Evolutionary conservation across 1,284 basidiomycete genomes (phyloP).

Genomic region (Anthracocystis walkeri): DNA sequence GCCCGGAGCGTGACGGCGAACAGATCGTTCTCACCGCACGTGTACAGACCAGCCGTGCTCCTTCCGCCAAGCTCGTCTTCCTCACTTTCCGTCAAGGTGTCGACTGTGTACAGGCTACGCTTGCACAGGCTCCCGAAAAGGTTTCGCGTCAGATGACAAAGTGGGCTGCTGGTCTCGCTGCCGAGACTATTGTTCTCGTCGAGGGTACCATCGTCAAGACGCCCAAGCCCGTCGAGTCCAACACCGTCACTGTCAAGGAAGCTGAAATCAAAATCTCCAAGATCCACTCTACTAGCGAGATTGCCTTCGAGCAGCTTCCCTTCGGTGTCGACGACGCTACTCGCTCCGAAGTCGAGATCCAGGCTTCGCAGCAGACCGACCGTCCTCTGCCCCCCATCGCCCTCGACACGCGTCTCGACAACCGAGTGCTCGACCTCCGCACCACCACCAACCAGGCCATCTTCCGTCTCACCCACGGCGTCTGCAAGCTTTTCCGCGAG

Average conservation of each 20-base stretch:
- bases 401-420: slow-evolving; percentile 89
- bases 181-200: slow-evolving; percentile 92
- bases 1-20: slow-evolving; percentile 79
- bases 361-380: slow-evolving; percentile 70
- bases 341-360: slow-evolving; percentile 82
- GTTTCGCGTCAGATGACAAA: slow-evolving; percentile 98
- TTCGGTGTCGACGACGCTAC: slow-evolving; percentile 95
- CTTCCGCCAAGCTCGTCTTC: slow-evolving; percentile 87
- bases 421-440: slow-evolving; percentile 92
- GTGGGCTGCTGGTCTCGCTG: slow-evolving; percentile 82
- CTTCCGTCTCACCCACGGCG: slow-evolving; percentile 89
- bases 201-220: slow-evolving; percentile 77
- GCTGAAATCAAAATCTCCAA: slow-evolving; percentile 88
- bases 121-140: slow-evolving; percentile 81
- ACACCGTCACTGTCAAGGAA: slow-evolving; percentile 89
- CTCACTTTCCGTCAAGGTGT: slow-evolving; percentile 89
- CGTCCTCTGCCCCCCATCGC: slow-evolving; percentile 65
- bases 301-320: slow-evolving; percentile 76
- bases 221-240: slow-evolving; percentile 83
- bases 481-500: slow-evolving; percentile 89
- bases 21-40: slow-evolving; percentile 87
- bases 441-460: slow-evolving; percentile 96
- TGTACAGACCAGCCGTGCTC: slow-evolving; percentile 87
- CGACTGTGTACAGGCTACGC: slow-evolving; percentile 88
- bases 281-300: slow-evolving; percentile 87